These are phyloP conservation scores for Sclerotinia minor DNA, from an alignment of 2,329 filamentous ascomycete species.

Conservation along the genomic window DNA sequence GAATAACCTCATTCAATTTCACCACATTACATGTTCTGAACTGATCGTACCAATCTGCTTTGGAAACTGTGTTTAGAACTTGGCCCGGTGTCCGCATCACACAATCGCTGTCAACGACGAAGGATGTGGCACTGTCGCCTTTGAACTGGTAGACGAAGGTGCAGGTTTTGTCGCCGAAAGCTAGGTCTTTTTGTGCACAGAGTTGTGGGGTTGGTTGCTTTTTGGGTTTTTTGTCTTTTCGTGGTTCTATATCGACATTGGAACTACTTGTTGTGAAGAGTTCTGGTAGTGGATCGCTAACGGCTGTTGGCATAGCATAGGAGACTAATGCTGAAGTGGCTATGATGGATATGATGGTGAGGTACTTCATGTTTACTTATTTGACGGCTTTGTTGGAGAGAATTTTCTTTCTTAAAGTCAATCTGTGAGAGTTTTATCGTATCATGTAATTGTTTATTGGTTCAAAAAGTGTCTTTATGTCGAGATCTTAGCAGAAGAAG, in stretches of 20 bases:
- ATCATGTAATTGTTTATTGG: not conserved
- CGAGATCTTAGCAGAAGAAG: not conserved
- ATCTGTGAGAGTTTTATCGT: not conserved
- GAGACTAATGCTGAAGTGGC: not conserved
- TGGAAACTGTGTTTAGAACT: not conserved
- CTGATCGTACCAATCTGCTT: not conserved
- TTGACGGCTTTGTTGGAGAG: not conserved
- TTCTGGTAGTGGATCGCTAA: not conserved
- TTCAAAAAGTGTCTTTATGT: not conserved
- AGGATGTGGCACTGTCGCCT: not conserved
- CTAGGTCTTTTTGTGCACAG: not conserved
- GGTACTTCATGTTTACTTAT: not conserved
- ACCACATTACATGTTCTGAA: not conserved
- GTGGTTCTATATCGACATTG: fast-evolving
- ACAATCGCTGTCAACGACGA: not conserved
- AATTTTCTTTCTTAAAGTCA: not conserved
- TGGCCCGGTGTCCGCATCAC: not conserved
- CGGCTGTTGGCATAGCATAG: not conserved
- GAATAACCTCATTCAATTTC: not conserved
- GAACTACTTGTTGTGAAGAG: not conserved
- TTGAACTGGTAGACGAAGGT: constrained; percentile 1
- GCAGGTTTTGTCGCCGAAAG: not conserved
- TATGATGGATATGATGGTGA: not conserved
- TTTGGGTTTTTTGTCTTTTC: not conserved
- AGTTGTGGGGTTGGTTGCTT: not conserved